A percentile compares a stretch with the other conserved stretches of the same genome.
Evolutionary conservation across 495 filamentous ascomycete species (phyloP).

Genomic region (Apodospora peruviana): DNA sequence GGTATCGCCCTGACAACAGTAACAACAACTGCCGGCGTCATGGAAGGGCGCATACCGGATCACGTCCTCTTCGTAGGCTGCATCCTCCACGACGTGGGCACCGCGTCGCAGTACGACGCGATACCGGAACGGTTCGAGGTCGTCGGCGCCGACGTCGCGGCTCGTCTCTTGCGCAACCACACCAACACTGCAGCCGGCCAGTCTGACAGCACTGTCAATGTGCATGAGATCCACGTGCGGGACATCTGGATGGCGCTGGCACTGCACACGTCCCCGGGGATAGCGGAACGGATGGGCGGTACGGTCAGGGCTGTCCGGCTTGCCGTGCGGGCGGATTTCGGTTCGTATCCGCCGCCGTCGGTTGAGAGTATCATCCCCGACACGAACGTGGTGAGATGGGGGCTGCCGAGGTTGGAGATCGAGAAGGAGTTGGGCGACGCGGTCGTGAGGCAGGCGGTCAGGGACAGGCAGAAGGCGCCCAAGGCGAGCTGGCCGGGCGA

Average conservation of each 20-base stretch:
- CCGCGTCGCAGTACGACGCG: constrained; percentile 25
- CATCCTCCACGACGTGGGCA: constrained; percentile 44
- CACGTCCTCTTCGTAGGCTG: constrained; percentile 33
- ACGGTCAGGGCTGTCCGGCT: constrained; percentile 30
- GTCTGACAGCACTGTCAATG: too few relatives aligned
- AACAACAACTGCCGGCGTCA: constrained; percentile 3
- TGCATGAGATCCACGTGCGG: too few relatives aligned
- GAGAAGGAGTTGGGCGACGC: constrained; percentile 44
- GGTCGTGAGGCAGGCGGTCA: constrained; percentile 37
- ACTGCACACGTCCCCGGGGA: constrained; percentile 37
- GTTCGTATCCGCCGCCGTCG: constrained; percentile 12
- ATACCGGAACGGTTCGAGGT: constrained; percentile 41
- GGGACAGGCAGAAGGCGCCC: constrained; percentile 36
- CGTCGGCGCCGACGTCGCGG: constrained; percentile 40
- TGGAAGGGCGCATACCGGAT: constrained; percentile 11
- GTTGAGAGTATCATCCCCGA: constrained; percentile 6
- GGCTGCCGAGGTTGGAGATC: constrained; percentile 30
- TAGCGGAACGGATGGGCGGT: constrained; percentile 39
- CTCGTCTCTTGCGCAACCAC: constrained; percentile 20
- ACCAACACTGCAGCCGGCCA: background rate
- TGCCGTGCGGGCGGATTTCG: constrained; percentile 38
- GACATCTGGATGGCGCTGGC: constrained; percentile 44
- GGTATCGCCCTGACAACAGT: too few relatives aligned
- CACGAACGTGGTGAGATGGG: constrained; percentile 12
- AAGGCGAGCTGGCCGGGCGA: constrained; percentile 26